Conservation (phyloP, 116 monocot genomes). For the Phalaenopsis hybrid region DNA sequence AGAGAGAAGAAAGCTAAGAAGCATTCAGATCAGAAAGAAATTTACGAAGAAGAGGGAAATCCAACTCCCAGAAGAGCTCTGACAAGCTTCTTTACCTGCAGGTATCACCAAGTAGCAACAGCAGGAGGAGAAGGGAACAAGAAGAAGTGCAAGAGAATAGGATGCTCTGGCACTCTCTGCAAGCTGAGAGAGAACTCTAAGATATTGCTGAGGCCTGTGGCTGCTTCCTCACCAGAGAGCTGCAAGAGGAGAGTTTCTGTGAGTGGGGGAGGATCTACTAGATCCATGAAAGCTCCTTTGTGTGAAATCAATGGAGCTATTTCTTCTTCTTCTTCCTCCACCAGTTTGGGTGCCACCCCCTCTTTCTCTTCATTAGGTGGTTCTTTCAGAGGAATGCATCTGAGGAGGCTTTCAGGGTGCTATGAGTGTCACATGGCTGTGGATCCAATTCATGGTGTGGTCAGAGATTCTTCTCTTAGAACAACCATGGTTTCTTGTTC, state of each 20-base stretch:
- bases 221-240: background rate
- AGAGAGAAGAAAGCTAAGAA: background rate
- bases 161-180: conserved; percentile 50
- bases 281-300: conserved; percentile 22
- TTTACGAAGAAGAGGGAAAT: background rate
- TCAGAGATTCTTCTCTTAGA: conserved; percentile 36
- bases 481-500: conserved; percentile 32
- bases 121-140: conserved; percentile 5
- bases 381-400: conserved; percentile 64
- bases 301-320: conserved; percentile 31
- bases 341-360: background rate
- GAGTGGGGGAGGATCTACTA: conserved; percentile 6
- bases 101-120: conserved; percentile 17
- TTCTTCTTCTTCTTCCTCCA: conserved; percentile 16
- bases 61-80: conserved; percentile 26
- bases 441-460: conserved; percentile 41
- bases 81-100: conserved; percentile 49
- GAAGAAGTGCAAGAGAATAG: conserved; percentile 33
- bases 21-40: background rate
- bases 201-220: conserved; percentile 3
- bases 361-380: conserved; percentile 48
- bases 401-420: conserved; percentile 73
- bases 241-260: background rate
- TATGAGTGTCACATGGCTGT: conserved; percentile 61
- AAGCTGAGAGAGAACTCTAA: conserved; percentile 33